phyloP scores from a whole-genome alignment of 768 basidiomycete species.

The Gloeophyllum trabeum region DNA sequence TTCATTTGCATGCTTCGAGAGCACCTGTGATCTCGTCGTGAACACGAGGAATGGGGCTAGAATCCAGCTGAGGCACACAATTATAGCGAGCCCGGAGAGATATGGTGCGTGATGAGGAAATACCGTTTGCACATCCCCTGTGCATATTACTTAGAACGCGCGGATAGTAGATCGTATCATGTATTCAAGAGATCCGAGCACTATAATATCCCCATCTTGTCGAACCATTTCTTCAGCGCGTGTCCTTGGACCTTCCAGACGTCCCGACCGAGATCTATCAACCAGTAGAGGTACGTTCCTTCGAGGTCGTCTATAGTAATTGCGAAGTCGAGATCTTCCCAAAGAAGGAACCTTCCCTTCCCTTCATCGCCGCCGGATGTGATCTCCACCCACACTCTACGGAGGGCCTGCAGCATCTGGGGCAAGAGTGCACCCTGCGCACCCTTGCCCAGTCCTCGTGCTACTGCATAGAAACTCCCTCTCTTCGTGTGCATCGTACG shows the following conservation, averaged over 20 bases:
- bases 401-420: constrained; percentile 8
- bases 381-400: constrained; percentile 17
- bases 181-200: too few relatives aligned
- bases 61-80: too few relatives aligned
- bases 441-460: constrained; percentile 15
- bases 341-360: constrained; percentile 8
- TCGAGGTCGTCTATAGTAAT: constrained; percentile 10
- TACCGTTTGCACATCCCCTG: too few relatives aligned
- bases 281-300: constrained; percentile 11
- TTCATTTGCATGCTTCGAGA: too few relatives aligned
- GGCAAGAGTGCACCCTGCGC: constrained; percentile 1
- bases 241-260: constrained; percentile 17
- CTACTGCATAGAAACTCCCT: constrained; percentile 20
- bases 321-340: constrained; percentile 19
- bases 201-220: too few relatives aligned
- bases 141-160: too few relatives aligned
- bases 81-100: too few relatives aligned
- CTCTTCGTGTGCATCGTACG: constrained; percentile 17
- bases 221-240: constrained; percentile 11
- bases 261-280: constrained; percentile 14
- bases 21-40: too few relatives aligned
- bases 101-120: too few relatives aligned
- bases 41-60: too few relatives aligned
- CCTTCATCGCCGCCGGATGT: constrained; percentile 11
- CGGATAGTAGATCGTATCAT: too few relatives aligned